Percentiles rank a stretch among this genome's conserved stretches.
Conservation (phyloP, 2,329 filamentous ascomycete genomes). For the Ophiostoma perfectum region DNA sequence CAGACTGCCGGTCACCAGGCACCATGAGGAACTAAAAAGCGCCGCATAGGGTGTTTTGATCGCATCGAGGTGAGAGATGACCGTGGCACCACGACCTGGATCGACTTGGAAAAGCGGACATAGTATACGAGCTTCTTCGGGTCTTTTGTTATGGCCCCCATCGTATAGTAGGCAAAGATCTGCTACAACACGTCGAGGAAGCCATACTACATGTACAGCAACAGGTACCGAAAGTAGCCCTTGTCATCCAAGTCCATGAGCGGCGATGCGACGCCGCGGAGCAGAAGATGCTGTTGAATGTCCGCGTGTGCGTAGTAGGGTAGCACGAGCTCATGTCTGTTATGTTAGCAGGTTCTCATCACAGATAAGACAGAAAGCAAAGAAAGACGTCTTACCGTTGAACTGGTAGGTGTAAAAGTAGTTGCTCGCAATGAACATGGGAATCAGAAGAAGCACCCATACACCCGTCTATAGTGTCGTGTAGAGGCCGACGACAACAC, state of each 20-base stretch:
- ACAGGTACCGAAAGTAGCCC: slow-evolving; percentile 32
- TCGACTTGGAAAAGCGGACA: slow-evolving; percentile 26
- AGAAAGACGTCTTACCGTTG: background rate
- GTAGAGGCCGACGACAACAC: slow-evolving; percentile 16
- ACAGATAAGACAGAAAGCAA: background rate
- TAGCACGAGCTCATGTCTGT: slow-evolving; percentile 18
- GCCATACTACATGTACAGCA: slow-evolving; percentile 24
- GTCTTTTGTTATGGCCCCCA: slow-evolving; percentile 24
- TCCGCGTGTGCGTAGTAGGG: slow-evolving; percentile 18
- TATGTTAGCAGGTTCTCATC: background rate
- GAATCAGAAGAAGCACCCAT: slow-evolving; percentile 38
- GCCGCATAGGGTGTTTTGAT: slow-evolving; percentile 17
- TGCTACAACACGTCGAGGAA: slow-evolving; percentile 24
- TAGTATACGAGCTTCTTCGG: slow-evolving; percentile 21
- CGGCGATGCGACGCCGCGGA: slow-evolving; percentile 6
- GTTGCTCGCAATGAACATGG: slow-evolving; percentile 74
- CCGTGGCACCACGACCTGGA: slow-evolving; percentile 22
- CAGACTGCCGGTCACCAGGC: slow-evolving; percentile 21
- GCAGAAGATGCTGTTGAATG: slow-evolving; percentile 23
- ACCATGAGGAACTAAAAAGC: slow-evolving; percentile 22
- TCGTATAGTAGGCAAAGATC: slow-evolving; percentile 39
- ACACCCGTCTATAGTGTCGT: slow-evolving; percentile 15
- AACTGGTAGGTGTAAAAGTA: slow-evolving; percentile 85
- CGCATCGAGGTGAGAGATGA: slow-evolving; percentile 20
- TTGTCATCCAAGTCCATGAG: slow-evolving; percentile 19